Evolutionary conservation across 176 grass and related monocot genomes (phyloP).

Genomic region (Rhynchospora tenuis): DNA sequence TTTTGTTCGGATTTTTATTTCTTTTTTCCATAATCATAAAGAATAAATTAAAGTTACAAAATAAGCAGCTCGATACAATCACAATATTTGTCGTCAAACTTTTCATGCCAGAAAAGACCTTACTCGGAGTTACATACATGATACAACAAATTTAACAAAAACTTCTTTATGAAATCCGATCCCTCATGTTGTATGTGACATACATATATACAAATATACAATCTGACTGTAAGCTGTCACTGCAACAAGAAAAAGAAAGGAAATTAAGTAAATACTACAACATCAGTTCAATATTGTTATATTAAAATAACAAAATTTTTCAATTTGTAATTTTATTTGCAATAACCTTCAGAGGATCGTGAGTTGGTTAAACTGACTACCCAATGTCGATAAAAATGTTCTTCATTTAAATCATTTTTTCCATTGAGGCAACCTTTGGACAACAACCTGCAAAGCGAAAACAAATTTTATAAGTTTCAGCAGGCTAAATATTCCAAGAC

Average conservation of each 20-base stretch:
- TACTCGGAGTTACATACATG: no score
- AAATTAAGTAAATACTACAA: background rate
- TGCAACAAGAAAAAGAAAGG: background rate
- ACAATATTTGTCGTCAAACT: no score
- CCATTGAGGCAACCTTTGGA: conserved; percentile 81
- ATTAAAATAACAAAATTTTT: background rate
- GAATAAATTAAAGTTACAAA: no score
- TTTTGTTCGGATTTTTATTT: no score
- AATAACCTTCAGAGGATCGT: background rate
- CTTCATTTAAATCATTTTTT: conserved; percentile 54
- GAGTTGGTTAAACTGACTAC: background rate
- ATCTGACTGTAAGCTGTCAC: background rate
- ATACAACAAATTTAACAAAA: background rate
- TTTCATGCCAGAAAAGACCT: no score
- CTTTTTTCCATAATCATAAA: no score
- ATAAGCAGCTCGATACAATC: no score
- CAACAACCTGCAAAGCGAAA: conserved; percentile 38
- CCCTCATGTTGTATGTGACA: background rate
- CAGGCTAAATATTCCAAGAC: background rate
- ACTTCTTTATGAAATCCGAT: background rate
- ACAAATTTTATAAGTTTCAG: background rate
- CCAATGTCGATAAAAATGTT: background rate
- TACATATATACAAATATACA: background rate
- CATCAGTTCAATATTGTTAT: background rate
- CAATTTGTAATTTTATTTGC: background rate